Evolutionary conservation across 2,329 filamentous ascomycete species (phyloP).

Genomic region (Cytospora chrysosperma): DNA sequence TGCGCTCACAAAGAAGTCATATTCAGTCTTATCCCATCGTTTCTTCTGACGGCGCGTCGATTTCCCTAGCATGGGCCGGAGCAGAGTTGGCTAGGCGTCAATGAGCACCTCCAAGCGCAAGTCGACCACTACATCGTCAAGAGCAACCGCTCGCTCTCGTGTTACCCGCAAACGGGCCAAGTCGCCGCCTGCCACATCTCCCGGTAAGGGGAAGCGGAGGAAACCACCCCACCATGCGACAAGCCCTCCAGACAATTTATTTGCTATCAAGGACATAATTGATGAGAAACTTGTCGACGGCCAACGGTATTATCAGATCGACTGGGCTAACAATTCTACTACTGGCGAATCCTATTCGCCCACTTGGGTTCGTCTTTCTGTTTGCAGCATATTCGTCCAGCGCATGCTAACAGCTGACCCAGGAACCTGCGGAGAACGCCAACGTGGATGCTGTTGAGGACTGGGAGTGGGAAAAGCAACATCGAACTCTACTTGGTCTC

Average conservation of each 20-base stretch:
- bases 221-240: constrained; percentile 9
- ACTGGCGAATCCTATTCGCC: constrained; percentile 48
- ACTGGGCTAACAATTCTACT: constrained; percentile 54
- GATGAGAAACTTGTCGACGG: constrained; percentile 35
- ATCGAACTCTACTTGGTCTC: constrained; percentile 10
- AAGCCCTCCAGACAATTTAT: constrained; percentile 10
- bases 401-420: neutral
- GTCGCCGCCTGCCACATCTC: neutral
- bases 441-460: constrained; percentile 30
- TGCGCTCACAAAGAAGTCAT: neutral
- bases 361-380: constrained; percentile 47
- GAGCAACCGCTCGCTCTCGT: neutral
- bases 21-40: neutral
- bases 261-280: constrained; percentile 38
- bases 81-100: constrained; percentile 20
- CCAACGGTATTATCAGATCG: constrained; percentile 48
- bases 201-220: constrained; percentile 14
- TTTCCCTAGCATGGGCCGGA: constrained; percentile 8
- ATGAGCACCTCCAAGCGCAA: constrained; percentile 17
- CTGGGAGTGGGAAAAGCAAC: constrained; percentile 31
- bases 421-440: constrained; percentile 33
- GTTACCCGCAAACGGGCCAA: neutral
- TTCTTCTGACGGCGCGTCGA: neutral
- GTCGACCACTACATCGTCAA: neutral
- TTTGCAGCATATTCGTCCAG: neutral